These are phyloP conservation scores for Boletus reticuloceps DNA, from an alignment of 768 basidiomycete genomes.

Conservation along the genomic window DNA sequence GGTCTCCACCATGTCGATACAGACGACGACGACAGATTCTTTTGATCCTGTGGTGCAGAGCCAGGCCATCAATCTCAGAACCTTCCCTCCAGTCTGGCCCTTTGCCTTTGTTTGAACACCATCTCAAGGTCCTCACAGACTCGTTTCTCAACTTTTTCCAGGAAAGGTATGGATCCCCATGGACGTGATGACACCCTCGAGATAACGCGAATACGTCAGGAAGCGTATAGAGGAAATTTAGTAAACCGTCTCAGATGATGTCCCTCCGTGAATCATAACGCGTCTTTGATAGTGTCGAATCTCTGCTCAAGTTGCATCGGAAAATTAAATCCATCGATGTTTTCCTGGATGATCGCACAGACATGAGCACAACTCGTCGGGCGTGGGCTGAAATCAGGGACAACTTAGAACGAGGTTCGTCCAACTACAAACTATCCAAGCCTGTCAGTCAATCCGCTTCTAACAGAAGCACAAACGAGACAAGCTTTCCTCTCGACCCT, in stretches of 20 bases:
- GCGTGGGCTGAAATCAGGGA: constrained; percentile 87
- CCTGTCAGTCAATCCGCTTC: constrained; percentile 3
- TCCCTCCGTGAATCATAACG: neutral
- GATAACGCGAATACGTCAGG: constrained; percentile 39
- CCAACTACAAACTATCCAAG: neutral
- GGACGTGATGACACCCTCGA: constrained; percentile 14
- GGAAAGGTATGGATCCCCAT: constrained; percentile 58
- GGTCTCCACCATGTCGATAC: constrained; percentile 18
- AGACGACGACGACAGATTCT: constrained; percentile 16
- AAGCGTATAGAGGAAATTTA: constrained; percentile 84
- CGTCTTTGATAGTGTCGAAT: constrained; percentile 56
- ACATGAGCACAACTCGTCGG: constrained; percentile 59
- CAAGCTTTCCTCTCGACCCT: constrained; percentile 76
- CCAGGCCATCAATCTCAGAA: constrained; percentile 30
- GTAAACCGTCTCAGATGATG: constrained; percentile 41
- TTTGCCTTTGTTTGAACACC: constrained; percentile 66
- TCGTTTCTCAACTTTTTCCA: constrained; percentile 83
- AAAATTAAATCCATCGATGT: constrained; percentile 69
- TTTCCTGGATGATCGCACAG: constrained; percentile 68
- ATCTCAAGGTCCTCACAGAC: constrained; percentile 63
- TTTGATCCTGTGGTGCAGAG: constrained; percentile 19
- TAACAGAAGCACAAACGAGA: constrained; percentile 79
- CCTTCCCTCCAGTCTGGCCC: constrained; percentile 44
- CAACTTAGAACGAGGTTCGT: constrained; percentile 75
- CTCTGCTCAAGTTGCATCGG: constrained; percentile 68